These are phyloP conservation scores for Brassica hybrid DNA, from an alignment of 441 rosid genomes.

Conservation along the genomic window DNA sequence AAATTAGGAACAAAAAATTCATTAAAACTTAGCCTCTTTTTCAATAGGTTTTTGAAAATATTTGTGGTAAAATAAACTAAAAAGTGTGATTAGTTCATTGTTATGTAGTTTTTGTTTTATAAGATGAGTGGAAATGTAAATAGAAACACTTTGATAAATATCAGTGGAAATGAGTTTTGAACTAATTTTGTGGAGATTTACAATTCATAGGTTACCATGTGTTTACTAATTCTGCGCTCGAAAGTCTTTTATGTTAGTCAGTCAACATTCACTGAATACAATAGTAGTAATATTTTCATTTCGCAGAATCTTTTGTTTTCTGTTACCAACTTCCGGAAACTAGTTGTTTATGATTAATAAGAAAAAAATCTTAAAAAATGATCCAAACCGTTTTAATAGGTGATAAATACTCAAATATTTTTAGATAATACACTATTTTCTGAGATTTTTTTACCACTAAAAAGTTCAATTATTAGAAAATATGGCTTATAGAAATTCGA, in stretches of 20 bases:
- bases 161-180: background rate
- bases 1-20: background rate
- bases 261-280: background rate
- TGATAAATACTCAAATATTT: background rate
- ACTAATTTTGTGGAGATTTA: background rate
- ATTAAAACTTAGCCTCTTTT: background rate
- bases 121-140: no score
- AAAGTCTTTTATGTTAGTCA: no score
- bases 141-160: background rate
- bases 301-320: no score
- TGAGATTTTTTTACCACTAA: background rate
- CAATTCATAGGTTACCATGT: background rate
- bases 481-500: no score
- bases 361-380: background rate
- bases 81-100: no score
- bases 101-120: no score
- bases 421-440: background rate
- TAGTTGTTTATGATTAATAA: background rate
- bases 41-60: background rate
- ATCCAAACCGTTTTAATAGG: background rate
- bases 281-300: background rate
- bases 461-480: no score
- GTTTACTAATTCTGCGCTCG: background rate
- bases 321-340: background rate
- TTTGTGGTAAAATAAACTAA: no score